Percentiles rank a stretch among this genome's conserved stretches.
Conservation (phyloP, 768 basidiomycete genomes). For the Boletus sp. region DNA sequence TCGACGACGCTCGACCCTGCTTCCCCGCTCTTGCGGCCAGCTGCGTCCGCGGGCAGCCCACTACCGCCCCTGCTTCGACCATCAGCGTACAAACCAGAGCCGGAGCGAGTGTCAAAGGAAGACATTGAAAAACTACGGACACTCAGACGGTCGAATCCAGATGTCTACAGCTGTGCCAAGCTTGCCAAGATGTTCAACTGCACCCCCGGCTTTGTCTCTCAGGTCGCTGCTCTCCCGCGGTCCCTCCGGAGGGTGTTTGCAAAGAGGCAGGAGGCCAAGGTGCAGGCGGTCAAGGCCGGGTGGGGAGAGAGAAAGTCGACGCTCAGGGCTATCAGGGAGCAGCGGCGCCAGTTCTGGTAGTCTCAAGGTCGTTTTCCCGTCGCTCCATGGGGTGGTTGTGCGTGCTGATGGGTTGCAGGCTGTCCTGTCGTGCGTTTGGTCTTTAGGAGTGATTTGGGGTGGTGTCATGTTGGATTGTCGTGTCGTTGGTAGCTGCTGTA, state of each 20-base stretch:
- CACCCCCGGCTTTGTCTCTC: constrained; percentile 62
- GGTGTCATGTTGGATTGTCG: not conserved
- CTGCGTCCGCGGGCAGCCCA: constrained; percentile 26
- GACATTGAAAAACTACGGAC: constrained; percentile 53
- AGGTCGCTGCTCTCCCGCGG: constrained; percentile 60
- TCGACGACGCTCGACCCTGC: constrained; percentile 67
- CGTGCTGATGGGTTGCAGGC: constrained; percentile 1
- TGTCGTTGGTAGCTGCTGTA: not conserved
- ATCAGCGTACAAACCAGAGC: constrained; percentile 31
- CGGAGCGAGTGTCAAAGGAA: constrained; percentile 47
- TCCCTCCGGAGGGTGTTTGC: constrained; percentile 42
- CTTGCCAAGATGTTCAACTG: constrained; percentile 79
- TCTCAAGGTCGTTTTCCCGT: constrained; percentile 9
- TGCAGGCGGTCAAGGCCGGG: constrained; percentile 44
- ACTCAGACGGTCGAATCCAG: constrained; percentile 57
- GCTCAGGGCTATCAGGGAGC: constrained; percentile 59
- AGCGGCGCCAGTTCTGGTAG: constrained; percentile 73
- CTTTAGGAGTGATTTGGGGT: not conserved
- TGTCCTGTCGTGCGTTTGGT: not conserved
- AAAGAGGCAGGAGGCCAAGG: constrained; percentile 43
- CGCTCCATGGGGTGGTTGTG: not conserved
- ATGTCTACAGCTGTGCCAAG: constrained; percentile 54
- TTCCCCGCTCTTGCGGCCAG: constrained; percentile 63
- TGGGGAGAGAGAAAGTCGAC: constrained; percentile 74
- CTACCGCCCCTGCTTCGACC: constrained; percentile 51